phyloP scores from a whole-genome alignment of 225 moss, liverwort and hornwort species.

The Straminergon stramineum region DNA sequence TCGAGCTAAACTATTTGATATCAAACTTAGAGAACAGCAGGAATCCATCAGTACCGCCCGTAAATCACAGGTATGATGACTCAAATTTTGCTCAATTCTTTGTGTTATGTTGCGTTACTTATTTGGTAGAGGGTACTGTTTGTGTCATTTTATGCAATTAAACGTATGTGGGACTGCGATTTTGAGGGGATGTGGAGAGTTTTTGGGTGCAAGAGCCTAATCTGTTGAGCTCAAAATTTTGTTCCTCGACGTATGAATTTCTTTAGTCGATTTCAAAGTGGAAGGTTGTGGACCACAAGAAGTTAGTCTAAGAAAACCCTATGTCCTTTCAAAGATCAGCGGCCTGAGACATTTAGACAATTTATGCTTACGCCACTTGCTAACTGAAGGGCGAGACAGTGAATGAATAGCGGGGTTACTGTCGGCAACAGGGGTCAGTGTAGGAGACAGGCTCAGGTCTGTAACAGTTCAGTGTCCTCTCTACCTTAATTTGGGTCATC shows the following conservation, averaged over 20 bases:
- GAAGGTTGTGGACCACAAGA: background rate
- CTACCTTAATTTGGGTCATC: background rate
- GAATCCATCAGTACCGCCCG: constrained; percentile 71
- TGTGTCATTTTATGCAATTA: background rate
- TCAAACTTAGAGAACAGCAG: constrained; percentile 83
- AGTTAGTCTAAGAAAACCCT: background rate
- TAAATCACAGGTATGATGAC: constrained; percentile 66
- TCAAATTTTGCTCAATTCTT: background rate
- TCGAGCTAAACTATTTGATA: constrained; percentile 92
- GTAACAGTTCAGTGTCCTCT: background rate
- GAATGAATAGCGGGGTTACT: background rate
- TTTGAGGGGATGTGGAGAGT: background rate
- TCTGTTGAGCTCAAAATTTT: background rate
- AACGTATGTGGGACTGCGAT: background rate
- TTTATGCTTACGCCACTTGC: background rate
- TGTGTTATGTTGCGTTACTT: background rate
- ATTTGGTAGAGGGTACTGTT: background rate
- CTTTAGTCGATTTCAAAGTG: background rate
- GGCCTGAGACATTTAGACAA: background rate
- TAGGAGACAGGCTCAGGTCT: background rate
- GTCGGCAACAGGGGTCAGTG: background rate
- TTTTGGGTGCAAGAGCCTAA: background rate
- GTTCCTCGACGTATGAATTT: background rate
- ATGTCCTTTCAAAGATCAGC: background rate
- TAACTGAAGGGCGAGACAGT: background rate